These are phyloP conservation scores for Ramaria sp. DNA, from an alignment of 768 basidiomycete genomes.

Conservation along the genomic window DNA sequence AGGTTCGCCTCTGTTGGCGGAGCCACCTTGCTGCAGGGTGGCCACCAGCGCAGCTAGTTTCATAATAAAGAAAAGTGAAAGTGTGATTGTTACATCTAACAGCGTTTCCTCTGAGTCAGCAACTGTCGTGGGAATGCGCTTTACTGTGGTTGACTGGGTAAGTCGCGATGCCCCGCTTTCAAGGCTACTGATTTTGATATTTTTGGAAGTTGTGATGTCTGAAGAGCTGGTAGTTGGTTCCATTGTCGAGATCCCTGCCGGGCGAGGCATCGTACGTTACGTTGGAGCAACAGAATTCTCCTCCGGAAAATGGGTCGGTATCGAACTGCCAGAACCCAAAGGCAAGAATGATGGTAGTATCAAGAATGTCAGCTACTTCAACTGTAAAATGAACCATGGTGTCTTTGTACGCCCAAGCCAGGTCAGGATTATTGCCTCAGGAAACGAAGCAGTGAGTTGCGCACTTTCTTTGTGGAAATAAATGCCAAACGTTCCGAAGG, in stretches of 20 bases:
- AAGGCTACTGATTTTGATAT: background rate
- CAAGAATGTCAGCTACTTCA: slow-evolving; percentile 70
- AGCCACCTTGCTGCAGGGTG: too few species aligned
- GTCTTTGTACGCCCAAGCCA: slow-evolving; percentile 85
- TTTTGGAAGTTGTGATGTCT: slow-evolving; percentile 20
- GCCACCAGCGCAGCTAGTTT: too few species aligned
- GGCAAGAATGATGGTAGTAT: slow-evolving; percentile 98
- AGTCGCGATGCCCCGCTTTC: too few species aligned
- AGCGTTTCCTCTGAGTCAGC: too few species aligned
- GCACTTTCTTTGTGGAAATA: background rate
- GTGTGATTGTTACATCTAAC: too few species aligned
- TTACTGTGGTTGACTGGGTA: too few species aligned
- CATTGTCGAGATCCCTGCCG: slow-evolving; percentile 69
- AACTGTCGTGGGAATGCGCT: too few species aligned
- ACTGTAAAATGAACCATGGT: slow-evolving; percentile 63
- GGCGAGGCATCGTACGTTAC: slow-evolving; percentile 80
- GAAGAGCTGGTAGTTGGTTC: slow-evolving; percentile 49
- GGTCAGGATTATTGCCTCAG: slow-evolving; percentile 47
- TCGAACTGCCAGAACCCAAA: slow-evolving; percentile 70
- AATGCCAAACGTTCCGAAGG: background rate
- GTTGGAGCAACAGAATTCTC: slow-evolving; percentile 75
- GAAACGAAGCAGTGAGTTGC: slow-evolving; percentile 13
- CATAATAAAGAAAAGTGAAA: too few species aligned
- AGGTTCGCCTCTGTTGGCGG: too few species aligned
- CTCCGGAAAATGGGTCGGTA: slow-evolving; percentile 88